Base-by-base conservation (phyloP, 2,329 filamentous ascomycete species). In the Talaromyces sp. region DNA sequence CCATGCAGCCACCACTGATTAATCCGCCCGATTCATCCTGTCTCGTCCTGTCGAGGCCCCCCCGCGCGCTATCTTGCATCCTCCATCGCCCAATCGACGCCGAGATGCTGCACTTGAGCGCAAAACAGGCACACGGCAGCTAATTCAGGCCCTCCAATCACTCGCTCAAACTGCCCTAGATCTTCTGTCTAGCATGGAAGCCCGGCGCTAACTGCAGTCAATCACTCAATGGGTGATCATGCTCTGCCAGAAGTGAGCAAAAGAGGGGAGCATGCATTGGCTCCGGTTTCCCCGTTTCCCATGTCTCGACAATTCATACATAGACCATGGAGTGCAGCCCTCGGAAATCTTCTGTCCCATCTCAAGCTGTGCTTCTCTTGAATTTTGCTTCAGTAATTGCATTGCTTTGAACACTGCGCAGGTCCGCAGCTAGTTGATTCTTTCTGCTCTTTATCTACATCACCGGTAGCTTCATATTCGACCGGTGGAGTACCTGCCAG, bases 181-280 rank as follows among this genome's bases (percentile, higher is more conserved):
- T 39, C 31, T 39, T 19, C 50, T 31, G 50, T 47, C 27, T 35
- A 66, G 67, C 66, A 67, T 58, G 67, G 45, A 43, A 59, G 52
- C 67, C 66, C 64, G 74, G 75, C 75, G 75, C 75, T 75, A 75
- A 49, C 41, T 47, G 63, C 54, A 62, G 14, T 54, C 41, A 19
- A 65, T 33, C 49, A 31, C 27, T 31, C 5, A 31, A 31, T 31
- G 49, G 27, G 39, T 60, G 56, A 60, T 60, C 39, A 54, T 59
- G 50, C 37, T 19, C 43, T 65, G 64, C 60, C 60, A 27, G 14
- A 56, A 11, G 45, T 45, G 24, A 22, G 37, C 22, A 31, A 61
- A 57, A 60, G 63, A 65, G 58, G 58, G 63, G 50, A 61, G 37
- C 35, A 59, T 59, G 56, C 56, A 59, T 59, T 59, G 56, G 56